Conservation (phyloP, 345 rosid genomes). For the Dipteronia dyeriana region DNA sequence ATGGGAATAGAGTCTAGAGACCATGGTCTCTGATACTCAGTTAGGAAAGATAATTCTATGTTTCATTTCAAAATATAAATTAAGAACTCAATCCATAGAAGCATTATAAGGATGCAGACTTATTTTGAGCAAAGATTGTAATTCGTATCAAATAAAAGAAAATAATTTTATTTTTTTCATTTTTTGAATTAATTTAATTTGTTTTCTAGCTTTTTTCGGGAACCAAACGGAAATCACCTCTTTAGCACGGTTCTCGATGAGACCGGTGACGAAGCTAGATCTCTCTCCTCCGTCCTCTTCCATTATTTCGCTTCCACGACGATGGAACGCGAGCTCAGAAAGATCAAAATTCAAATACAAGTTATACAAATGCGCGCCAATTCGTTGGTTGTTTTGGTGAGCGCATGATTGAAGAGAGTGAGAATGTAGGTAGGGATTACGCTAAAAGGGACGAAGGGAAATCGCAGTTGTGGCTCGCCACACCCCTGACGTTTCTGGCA, state of each 20-base stretch:
- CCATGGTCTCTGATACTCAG: not conserved
- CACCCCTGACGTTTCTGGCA: no score
- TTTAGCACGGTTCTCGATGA: slow-evolving; percentile 93
- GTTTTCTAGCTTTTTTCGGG: slow-evolving; percentile 28
- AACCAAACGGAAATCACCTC: slow-evolving; percentile 60
- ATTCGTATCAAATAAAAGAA: not conserved
- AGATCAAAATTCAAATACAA: not conserved
- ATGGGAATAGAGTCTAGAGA: slow-evolving; percentile 2
- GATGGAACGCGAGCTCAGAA: not conserved
- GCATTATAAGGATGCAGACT: not conserved
- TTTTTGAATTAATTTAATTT: not conserved
- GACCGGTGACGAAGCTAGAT: slow-evolving; percentile 79
- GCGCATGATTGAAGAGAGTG: no score
- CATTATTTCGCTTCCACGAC: slow-evolving; percentile 41
- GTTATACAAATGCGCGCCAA: slow-evolving; percentile 34
- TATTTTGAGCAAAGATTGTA: not conserved
- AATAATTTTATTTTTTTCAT: not conserved
- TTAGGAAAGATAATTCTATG: not conserved
- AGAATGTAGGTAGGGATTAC: no score
- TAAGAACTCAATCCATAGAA: not conserved
- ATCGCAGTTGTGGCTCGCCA: no score
- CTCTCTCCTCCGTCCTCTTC: slow-evolving; percentile 85
- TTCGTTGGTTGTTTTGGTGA: no score
- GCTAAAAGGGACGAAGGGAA: no score
- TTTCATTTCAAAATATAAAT: not conserved